Percentiles rank a stretch among this genome's conserved stretches.
Conservation (phyloP, 352 stramenopile species). For the Thraustotheca clavata region DNA sequence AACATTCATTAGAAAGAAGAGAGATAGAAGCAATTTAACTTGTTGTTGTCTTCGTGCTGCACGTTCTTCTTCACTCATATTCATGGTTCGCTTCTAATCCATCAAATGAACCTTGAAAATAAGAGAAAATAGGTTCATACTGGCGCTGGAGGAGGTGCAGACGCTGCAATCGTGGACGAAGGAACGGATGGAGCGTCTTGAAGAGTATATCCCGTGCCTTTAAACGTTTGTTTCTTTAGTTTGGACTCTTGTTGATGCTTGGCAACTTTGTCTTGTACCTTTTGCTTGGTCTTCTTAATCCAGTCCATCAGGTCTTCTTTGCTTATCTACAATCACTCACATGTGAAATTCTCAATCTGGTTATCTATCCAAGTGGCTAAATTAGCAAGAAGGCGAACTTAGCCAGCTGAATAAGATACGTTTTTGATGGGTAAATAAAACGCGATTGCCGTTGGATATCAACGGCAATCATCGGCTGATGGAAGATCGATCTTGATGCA, state of each 20-base stretch:
- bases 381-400: too few relatives aligned
- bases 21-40: background rate
- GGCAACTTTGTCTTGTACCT: slow-evolving; percentile 17
- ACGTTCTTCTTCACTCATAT: slow-evolving; percentile 13
- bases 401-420: too few relatives aligned
- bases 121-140: background rate
- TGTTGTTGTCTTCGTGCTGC: slow-evolving; percentile 7
- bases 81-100: background rate
- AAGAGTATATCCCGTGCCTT: slow-evolving; percentile 4
- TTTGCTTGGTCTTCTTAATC: slow-evolving; percentile 16
- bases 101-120: background rate
- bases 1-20: background rate
- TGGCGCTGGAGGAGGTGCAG: background rate
- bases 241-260: slow-evolving; percentile 18
- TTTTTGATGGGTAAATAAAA: too few relatives aligned
- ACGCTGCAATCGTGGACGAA: background rate
- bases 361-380: too few relatives aligned
- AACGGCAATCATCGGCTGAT: too few relatives aligned
- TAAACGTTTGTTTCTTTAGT: slow-evolving; percentile 19
- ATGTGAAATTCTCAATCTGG: too few relatives aligned
- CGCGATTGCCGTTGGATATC: too few relatives aligned
- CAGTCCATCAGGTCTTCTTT: slow-evolving; percentile 16
- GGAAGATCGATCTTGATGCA: too few relatives aligned
- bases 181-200: background rate
- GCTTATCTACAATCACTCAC: too few relatives aligned